Percentiles rank a stretch among this genome's conserved stretches.
phyloP scores from a whole-genome alignment of 345 rosid genomes.

The Rhodamnia rubescens region DNA sequence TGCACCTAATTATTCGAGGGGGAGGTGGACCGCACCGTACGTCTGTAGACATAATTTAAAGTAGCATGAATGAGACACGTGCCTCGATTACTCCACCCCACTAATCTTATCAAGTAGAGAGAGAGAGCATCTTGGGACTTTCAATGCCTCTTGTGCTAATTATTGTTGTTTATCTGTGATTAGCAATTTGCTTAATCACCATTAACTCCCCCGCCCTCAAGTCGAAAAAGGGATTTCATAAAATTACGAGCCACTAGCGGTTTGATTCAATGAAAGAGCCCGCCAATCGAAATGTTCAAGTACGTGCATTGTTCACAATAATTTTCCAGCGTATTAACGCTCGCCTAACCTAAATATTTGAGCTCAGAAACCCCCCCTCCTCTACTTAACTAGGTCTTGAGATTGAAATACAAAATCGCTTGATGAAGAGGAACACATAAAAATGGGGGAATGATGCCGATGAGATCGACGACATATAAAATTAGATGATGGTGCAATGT shows the following conservation, averaged over 20 bases:
- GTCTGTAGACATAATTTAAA: neutral
- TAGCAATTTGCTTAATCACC: neutral
- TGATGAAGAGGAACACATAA: neutral
- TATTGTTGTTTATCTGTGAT: neutral
- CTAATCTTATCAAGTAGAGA: neutral
- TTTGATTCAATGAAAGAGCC: neutral
- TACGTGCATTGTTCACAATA: neutral
- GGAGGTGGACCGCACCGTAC: conserved; percentile 2
- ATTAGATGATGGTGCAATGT: neutral
- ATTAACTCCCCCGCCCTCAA: neutral
- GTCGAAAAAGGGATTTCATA: neutral
- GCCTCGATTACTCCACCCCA: conserved; percentile 1
- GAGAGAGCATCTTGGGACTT: neutral
- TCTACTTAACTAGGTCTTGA: neutral
- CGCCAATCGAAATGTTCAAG: neutral
- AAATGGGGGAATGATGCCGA: neutral
- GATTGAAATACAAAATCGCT: neutral
- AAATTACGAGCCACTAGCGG: neutral
- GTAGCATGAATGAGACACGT: conserved; percentile 14
- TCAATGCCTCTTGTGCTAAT: neutral
- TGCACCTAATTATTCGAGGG: neutral
- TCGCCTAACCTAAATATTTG: neutral
- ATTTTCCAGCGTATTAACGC: neutral
- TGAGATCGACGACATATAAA: neutral
- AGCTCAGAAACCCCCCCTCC: neutral